Evolutionary conservation across 225 moss, liverwort and hornwort genomes (phyloP).

Genomic region (Climacium dendroides): DNA sequence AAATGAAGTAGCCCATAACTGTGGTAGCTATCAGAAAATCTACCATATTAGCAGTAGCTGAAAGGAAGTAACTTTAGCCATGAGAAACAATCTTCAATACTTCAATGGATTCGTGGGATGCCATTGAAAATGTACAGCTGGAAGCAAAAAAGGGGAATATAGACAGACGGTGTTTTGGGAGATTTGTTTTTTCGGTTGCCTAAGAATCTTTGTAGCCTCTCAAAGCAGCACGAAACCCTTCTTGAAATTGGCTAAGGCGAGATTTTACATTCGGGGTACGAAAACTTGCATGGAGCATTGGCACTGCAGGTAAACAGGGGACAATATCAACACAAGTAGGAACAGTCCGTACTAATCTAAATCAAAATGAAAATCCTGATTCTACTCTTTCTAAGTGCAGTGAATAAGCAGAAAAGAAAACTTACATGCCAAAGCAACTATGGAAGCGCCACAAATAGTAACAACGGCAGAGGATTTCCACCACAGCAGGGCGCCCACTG

Average conservation of each 20-base stretch:
- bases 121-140: background rate
- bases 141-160: background rate
- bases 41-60: background rate
- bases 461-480: slow-evolving; percentile 30
- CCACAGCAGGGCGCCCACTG: slow-evolving; percentile 31
- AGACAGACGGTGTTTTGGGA: background rate
- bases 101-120: background rate
- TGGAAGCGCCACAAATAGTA: slow-evolving; percentile 30
- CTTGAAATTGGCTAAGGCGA: slow-evolving; percentile 16
- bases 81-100: background rate
- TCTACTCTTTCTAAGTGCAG: background rate
- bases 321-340: background rate
- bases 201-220: slow-evolving; percentile 27
- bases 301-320: slow-evolving; percentile 12
- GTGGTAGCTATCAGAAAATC: background rate
- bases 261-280: slow-evolving; percentile 46
- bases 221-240: slow-evolving; percentile 30
- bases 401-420: background rate
- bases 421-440: slow-evolving; percentile 39
- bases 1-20: background rate
- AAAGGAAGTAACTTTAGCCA: background rate
- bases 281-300: slow-evolving; percentile 40
- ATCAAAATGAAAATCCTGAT: background rate
- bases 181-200: background rate
- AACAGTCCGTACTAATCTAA: background rate